Conservation (phyloP, 768 basidiomycete genomes). For the Hortiboletus flavorubellus region DNA sequence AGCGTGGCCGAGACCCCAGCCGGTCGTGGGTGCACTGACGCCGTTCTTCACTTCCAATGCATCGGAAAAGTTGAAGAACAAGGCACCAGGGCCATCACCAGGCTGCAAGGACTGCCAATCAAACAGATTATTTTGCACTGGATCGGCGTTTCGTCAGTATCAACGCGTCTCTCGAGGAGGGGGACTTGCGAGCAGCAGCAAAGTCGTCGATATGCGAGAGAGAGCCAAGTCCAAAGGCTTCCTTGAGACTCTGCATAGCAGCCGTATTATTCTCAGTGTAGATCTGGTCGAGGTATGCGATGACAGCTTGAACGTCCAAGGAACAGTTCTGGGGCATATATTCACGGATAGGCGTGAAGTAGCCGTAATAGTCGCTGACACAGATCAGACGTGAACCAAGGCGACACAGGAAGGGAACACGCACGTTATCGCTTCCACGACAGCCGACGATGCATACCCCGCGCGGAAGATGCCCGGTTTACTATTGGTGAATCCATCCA, state of each 20-base stretch:
- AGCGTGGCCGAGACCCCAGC: conserved; percentile 64
- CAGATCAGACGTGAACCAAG: background rate
- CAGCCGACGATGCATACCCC: conserved; percentile 44
- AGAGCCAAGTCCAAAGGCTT: conserved; percentile 53
- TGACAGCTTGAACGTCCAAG: conserved; percentile 62
- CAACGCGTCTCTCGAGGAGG: too few species aligned
- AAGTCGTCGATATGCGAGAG: conserved; percentile 65
- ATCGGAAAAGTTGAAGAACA: conserved; percentile 41
- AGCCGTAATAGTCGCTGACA: conserved; percentile 35
- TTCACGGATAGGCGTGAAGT: conserved; percentile 68
- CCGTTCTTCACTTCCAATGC: conserved; percentile 39
- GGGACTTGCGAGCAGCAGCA: conserved; percentile 48
- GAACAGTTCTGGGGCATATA: conserved; percentile 74
- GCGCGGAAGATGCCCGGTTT: conserved; percentile 40
- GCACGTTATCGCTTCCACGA: conserved; percentile 43
- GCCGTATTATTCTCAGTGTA: conserved; percentile 42
- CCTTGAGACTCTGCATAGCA: conserved; percentile 54
- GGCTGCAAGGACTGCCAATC: conserved; percentile 69
- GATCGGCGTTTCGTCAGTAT: conserved; percentile 25
- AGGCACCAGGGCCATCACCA: conserved; percentile 37
- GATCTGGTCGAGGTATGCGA: conserved; percentile 57
- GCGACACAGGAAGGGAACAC: conserved; percentile 10
- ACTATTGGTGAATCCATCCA: conserved; percentile 22
- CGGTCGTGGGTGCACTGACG: conserved; percentile 40
- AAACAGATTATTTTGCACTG: conserved; percentile 51